phyloP scores from a whole-genome alignment of 2,329 filamentous ascomycete genomes.

The Talaromyces sp. region DNA sequence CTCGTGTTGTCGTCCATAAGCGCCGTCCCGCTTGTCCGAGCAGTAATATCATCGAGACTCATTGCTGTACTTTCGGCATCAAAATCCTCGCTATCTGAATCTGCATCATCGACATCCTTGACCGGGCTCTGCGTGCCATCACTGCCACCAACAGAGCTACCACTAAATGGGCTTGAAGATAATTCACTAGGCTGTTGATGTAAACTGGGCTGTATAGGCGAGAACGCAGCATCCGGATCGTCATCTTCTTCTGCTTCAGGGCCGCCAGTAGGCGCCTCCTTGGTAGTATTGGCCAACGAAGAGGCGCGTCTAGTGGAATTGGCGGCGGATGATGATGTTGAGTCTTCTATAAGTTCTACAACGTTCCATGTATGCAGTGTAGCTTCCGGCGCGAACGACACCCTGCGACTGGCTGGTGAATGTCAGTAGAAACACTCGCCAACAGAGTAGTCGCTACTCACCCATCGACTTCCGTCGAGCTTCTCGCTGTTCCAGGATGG shows the following conservation, averaged over 20 bases:
- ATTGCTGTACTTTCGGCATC: constrained; percentile 72
- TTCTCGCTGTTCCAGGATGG: constrained; percentile 69
- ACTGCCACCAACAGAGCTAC: constrained; percentile 47
- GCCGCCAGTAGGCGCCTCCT: constrained; percentile 24
- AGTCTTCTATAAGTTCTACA: constrained; percentile 82
- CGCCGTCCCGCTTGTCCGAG: constrained; percentile 61
- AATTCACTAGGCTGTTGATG: constrained; percentile 65
- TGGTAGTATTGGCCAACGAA: constrained; percentile 45
- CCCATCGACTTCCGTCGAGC: constrained; percentile 86
- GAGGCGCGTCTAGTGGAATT: constrained; percentile 74
- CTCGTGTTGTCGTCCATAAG: constrained; percentile 57
- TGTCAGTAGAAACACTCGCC: neutral
- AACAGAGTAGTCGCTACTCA: constrained; percentile 27
- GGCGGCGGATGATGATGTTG: constrained; percentile 69
- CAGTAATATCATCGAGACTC: constrained; percentile 75
- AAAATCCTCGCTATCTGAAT: constrained; percentile 43
- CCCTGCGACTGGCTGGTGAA: constrained; percentile 69
- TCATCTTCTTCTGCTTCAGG: constrained; percentile 57
- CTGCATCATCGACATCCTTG: constrained; percentile 46
- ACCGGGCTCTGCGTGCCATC: constrained; percentile 38
- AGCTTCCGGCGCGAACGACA: constrained; percentile 95
- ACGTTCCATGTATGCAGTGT: constrained; percentile 97
- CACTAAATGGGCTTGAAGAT: constrained; percentile 76
- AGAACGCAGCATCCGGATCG: constrained; percentile 55
- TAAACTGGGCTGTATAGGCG: constrained; percentile 62